Evolutionary conservation across 2,329 filamentous ascomycete species (phyloP).

Genomic region (Nothomitra cinnamomea): DNA sequence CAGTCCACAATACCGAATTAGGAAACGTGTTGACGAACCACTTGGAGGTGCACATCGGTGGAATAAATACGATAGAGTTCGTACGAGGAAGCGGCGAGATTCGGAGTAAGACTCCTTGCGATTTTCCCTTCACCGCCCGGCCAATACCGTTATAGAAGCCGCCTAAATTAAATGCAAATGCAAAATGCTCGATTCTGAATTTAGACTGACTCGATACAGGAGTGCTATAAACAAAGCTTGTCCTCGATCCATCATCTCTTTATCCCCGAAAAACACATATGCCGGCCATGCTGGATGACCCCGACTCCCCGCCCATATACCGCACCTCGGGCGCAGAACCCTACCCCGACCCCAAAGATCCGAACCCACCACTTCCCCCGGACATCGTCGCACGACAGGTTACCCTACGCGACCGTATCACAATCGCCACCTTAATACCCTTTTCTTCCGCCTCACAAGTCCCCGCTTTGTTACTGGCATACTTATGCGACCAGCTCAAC

Average conservation of each 20-base stretch:
- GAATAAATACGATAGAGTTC: not conserved
- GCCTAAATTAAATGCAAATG: not conserved
- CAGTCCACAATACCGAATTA: slow-evolving; percentile 1
- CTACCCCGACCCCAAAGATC: slow-evolving; percentile 37
- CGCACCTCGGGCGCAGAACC: slow-evolving; percentile 49
- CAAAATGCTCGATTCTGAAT: not conserved
- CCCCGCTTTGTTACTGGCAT: slow-evolving; percentile 55
- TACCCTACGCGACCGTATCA: slow-evolving; percentile 67
- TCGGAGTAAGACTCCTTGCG: not conserved
- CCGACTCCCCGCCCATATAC: slow-evolving; percentile 51
- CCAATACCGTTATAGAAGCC: not conserved
- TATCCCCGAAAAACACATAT: slow-evolving; percentile 27
- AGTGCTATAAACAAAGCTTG: too few relatives aligned
- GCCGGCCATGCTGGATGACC: slow-evolving; percentile 68
- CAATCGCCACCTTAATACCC: slow-evolving; percentile 67
- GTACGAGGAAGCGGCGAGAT: not conserved
- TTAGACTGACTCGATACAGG: not conserved
- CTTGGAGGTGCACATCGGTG: slow-evolving; percentile 6
- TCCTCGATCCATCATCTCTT: not conserved
- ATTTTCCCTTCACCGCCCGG: not conserved
- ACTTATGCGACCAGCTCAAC: slow-evolving; percentile 70
- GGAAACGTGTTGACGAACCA: not conserved
- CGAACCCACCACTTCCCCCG: slow-evolving; percentile 44
- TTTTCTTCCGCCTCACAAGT: slow-evolving; percentile 63
- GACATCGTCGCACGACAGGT: slow-evolving; percentile 60